Evolutionary conservation across 2,329 filamentous ascomycete species (phyloP).

Genomic region (Xylaria sp.): DNA sequence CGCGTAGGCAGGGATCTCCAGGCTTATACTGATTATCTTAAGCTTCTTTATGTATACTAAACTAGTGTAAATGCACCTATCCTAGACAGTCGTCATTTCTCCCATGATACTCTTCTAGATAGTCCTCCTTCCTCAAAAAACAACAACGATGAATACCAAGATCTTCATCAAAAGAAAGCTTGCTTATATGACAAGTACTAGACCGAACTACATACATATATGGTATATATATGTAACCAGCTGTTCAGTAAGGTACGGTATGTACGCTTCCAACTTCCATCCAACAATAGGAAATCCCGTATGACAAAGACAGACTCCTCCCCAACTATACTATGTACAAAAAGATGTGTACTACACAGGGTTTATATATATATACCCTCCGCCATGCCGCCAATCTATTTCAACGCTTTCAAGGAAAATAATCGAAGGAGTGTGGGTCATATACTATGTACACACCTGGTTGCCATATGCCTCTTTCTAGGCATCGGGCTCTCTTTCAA

Average conservation of each 20-base stretch:
- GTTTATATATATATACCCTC: conserved; percentile 10
- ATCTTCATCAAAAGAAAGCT: conserved; percentile 3
- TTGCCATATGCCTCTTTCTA: conserved; percentile 7
- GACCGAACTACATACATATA: neutral
- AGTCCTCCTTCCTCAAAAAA: neutral
- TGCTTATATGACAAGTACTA: conserved; percentile 17
- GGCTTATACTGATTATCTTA: too few species aligned
- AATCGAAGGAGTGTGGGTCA: conserved; percentile 26
- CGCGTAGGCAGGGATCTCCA: too few species aligned
- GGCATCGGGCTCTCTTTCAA: neutral
- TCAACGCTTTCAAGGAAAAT: conserved; percentile 25
- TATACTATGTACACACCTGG: conserved; percentile 20
- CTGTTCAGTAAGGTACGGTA: conserved; percentile 6
- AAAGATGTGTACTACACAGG: neutral
- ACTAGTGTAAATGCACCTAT: too few species aligned
- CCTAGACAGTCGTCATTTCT: neutral
- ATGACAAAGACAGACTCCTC: conserved; percentile 13
- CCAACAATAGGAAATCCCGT: conserved; percentile 15
- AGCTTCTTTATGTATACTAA: too few species aligned
- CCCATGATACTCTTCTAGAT: too few species aligned
- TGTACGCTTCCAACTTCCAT: conserved; percentile 20
- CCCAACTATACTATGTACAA: neutral
- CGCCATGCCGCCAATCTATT: conserved; percentile 18
- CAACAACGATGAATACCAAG: neutral
- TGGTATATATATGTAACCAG: neutral